Evolutionary conservation across 805 yeast genomes (phyloP).

Genomic region (Cyberlindnera petersonii): DNA sequence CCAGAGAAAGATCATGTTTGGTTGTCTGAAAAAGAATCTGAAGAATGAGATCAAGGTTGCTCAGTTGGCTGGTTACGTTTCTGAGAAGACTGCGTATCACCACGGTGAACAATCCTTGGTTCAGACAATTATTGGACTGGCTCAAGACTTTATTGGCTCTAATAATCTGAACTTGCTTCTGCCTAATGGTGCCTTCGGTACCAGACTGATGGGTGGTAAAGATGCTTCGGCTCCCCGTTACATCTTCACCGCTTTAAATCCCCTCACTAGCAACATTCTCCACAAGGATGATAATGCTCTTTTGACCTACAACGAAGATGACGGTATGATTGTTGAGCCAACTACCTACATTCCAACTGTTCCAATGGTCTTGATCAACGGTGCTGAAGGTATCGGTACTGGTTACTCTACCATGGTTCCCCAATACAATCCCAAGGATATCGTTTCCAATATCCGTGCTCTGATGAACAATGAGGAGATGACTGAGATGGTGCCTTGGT

Average conservation of each 20-base stretch:
- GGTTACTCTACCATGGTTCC: constrained; percentile 98
- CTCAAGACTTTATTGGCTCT: constrained; percentile 92
- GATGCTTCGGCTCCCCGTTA: constrained; percentile 98
- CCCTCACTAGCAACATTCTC: constrained; percentile 72
- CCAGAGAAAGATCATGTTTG: constrained; percentile 88
- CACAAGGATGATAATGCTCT: constrained; percentile 77
- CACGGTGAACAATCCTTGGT: constrained; percentile 89
- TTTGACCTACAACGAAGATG: constrained; percentile 80
- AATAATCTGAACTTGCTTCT: constrained; percentile 79
- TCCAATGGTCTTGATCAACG: constrained; percentile 93
- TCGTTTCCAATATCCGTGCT: constrained; percentile 67
- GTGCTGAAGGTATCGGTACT: constrained; percentile 97
- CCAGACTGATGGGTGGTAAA: constrained; percentile 95
- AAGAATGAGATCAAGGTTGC: constrained; percentile 81
- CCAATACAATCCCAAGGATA: constrained; percentile 79
- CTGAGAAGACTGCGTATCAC: constrained; percentile 88
- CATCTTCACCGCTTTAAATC: constrained; percentile 79
- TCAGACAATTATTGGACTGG: constrained; percentile 89
- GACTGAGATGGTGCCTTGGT: constrained; percentile 87
- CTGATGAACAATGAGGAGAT: constrained; percentile 70
- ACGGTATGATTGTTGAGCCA: constrained; percentile 91
- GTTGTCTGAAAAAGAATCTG: constrained; percentile 79
- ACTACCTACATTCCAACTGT: constrained; percentile 92
- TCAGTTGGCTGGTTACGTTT: constrained; percentile 83
- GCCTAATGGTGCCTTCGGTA: constrained; percentile 96